Base-by-base conservation (phyloP, 2,329 filamentous ascomycete species). In the Alternaria brassicicola region DNA sequence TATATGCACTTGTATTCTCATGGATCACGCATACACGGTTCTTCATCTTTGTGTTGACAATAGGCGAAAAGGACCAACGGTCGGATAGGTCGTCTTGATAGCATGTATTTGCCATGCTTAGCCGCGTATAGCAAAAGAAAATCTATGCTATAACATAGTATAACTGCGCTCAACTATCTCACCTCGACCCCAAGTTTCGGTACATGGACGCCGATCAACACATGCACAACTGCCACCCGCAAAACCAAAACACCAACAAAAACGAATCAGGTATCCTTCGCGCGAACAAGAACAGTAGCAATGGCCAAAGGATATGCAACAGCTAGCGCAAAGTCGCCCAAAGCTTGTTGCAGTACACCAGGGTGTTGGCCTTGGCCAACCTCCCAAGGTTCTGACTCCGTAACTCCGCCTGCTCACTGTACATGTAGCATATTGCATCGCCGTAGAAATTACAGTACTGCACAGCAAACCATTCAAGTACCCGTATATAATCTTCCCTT, bases 181-280 rank as follows among this genome's bases (percentile, higher is more conserved):
- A 31, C 17, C 17, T 46, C 28, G 43, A 46, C 28, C 28, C 28
- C n/a, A 6, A 46, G 17, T 21, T 33, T 15, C 26, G 10, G 19
- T 15, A 33, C 28, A n/a, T 21, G 7, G 21, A 46, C 43, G 19
- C 28, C 43, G 5, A n/a, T 10, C 42, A 31, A 21, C 28, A 21
- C 43, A 31, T 46, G 28, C 43, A 33, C 19, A n/a, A 46, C 43
- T 46, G 17, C 43, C 28, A 30, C 28, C 28, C 30, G 3, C 19
- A 21, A 38, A 38, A 50, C 10, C 12, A 17, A 17, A 38, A 26
- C 33, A 38, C n/a, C 43, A 38, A 28, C 13, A 23, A 50, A 39
- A 38, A n/a, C 21, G 23, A 28, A 38, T 21, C 5, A 50, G 47
- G 47, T 50, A 50, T 50, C 47, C 47, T 50, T 38, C 43, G 43